Conservation (phyloP, 106 monocot genomes). For the Gastrodia elata region DNA sequence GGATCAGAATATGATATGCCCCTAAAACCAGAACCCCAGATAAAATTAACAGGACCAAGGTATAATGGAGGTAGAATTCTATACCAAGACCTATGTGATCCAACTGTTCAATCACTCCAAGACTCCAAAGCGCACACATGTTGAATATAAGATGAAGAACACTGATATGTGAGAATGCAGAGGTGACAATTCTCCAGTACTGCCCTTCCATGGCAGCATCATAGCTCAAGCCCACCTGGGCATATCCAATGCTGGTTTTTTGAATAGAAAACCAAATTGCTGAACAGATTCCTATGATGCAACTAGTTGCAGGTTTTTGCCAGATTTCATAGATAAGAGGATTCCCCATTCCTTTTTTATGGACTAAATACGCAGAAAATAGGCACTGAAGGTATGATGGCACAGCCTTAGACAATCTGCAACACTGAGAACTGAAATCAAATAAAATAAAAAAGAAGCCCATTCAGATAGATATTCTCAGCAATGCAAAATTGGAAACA, state of each 20-base stretch:
- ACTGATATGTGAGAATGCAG: conserved; percentile 89
- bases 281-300: conserved; percentile 62
- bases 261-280: conserved; percentile 85
- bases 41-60: conserved; percentile 57
- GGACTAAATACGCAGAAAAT: not conserved
- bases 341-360: conserved; percentile 45
- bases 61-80: conserved; percentile 78
- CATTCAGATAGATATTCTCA: not conserved
- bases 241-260: conserved; percentile 71
- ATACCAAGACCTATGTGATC: conserved; percentile 53
- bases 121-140: conserved; percentile 94
- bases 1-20: conserved; percentile 64
- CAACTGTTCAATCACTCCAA: conserved; percentile 66
- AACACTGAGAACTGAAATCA: not conserved
- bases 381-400: not conserved
- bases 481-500: not conserved
- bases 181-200: conserved; percentile 79
- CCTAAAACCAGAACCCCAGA: conserved; percentile 69
- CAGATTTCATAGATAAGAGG: conserved; percentile 72
- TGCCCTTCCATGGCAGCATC: conserved; percentile 72
- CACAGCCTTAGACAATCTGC: not conserved
- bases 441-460: not conserved
- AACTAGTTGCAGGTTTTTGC: conserved; percentile 81
- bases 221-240: conserved; percentile 75
- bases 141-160: conserved; percentile 81